Conservation (phyloP, 495 filamentous ascomycete species). For the Daldinia caldariorum region DNA sequence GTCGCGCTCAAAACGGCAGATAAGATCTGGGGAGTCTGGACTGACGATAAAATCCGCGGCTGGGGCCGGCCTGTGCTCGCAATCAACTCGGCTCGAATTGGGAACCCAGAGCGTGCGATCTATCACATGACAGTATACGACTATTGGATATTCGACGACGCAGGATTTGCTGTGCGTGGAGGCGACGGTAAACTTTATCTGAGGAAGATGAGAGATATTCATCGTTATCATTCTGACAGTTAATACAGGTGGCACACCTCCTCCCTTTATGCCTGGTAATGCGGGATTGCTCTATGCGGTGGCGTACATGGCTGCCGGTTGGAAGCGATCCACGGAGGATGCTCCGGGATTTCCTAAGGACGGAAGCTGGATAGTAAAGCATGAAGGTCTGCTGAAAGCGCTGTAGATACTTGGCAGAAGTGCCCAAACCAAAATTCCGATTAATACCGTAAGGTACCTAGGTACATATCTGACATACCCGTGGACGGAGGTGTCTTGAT, state of each 20-base stretch:
- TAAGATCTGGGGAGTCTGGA: conserved; percentile 51
- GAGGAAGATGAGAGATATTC: neutral
- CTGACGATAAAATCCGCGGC: conserved; percentile 52
- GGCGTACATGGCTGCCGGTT: conserved; percentile 40
- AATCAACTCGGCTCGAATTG: conserved; percentile 52
- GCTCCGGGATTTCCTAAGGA: conserved; percentile 39
- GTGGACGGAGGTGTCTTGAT: neutral
- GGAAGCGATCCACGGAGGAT: conserved; percentile 37
- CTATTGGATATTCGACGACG: conserved; percentile 54
- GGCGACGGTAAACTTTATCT: conserved; percentile 30
- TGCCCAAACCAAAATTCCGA: neutral
- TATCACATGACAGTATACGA: conserved; percentile 49
- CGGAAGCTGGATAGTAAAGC: conserved; percentile 28
- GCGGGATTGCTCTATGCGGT: conserved; percentile 46
- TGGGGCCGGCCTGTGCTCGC: conserved; percentile 56
- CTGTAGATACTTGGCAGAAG: conserved; percentile 1
- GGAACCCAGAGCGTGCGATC: conserved; percentile 49
- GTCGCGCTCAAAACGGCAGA: conserved; percentile 49
- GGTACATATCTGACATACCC: too few species aligned
- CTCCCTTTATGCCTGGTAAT: conserved; percentile 43
- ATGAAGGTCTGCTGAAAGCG: conserved; percentile 34
- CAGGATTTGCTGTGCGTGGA: conserved; percentile 54
- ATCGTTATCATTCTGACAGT: conserved; percentile 5
- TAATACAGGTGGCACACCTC: conserved; percentile 40
- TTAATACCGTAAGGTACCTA: neutral